phyloP scores from a whole-genome alignment of 2,329 filamentous ascomycete genomes.

The Cephalotrichum gorgonifer region DNA sequence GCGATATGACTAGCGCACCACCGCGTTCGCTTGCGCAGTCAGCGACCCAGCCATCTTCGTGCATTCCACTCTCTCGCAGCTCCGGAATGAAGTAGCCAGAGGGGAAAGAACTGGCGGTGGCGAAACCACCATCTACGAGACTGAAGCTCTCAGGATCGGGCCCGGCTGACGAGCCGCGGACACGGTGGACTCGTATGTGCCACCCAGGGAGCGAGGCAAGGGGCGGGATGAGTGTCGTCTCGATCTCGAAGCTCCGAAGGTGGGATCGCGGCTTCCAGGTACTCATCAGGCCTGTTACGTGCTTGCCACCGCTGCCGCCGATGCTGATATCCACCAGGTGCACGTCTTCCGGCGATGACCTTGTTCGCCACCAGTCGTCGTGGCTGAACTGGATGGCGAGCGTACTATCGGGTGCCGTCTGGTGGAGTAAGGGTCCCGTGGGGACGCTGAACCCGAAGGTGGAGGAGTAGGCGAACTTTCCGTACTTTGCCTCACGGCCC shows the following conservation, averaged over 20 bases:
- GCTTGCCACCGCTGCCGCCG: neutral
- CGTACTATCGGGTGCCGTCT: slow-evolving; percentile 21
- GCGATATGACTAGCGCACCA: neutral
- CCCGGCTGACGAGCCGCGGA: neutral
- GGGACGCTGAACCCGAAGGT: slow-evolving; percentile 34
- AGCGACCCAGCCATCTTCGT: neutral
- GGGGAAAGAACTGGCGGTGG: neutral
- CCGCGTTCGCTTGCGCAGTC: neutral
- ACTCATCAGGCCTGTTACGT: slow-evolving; percentile 1
- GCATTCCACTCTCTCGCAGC: neutral
- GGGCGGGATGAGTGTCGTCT: slow-evolving; percentile 18
- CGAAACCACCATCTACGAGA: neutral
- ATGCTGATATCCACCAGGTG: slow-evolving; percentile 5
- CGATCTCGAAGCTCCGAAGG: slow-evolving; percentile 14
- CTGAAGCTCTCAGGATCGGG: neutral
- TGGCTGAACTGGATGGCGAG: slow-evolving; percentile 19
- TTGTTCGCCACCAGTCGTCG: slow-evolving; percentile 18
- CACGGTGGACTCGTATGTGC: slow-evolving; percentile 16
- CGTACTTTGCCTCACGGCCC: slow-evolving; percentile 31
- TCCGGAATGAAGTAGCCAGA: neutral
- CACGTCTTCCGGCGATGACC: slow-evolving; percentile 16
- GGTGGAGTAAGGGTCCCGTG: slow-evolving; percentile 20
- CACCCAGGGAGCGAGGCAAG: slow-evolving; percentile 20
- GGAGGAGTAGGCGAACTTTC: slow-evolving; percentile 38
- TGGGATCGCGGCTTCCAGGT: slow-evolving; percentile 15